These are phyloP conservation scores for Asterella californica DNA, from an alignment of 225 moss, liverwort and hornwort genomes.

Conservation along the genomic window DNA sequence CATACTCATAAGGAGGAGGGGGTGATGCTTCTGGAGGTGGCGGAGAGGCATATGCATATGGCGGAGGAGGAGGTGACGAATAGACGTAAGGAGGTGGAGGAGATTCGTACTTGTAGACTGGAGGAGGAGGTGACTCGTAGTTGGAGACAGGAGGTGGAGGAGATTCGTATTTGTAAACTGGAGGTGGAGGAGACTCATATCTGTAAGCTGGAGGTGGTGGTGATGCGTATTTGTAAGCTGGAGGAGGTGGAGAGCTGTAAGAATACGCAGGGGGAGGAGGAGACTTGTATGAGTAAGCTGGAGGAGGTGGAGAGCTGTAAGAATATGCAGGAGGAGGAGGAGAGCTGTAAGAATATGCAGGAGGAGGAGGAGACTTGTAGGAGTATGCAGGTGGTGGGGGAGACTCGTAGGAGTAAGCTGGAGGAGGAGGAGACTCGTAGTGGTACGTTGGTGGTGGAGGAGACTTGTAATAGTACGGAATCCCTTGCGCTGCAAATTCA, in stretches of 20 bases:
- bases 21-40: not conserved
- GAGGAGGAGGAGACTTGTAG: too few species aligned
- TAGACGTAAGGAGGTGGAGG: not conserved
- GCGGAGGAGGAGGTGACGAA: not conserved
- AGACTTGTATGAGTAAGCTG: too few species aligned
- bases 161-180: not conserved
- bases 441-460: too few species aligned
- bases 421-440: too few species aligned
- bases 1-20: not conserved
- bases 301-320: too few species aligned
- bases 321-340: too few species aligned
- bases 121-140: not conserved
- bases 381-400: too few species aligned
- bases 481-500: not conserved
- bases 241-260: not conserved
- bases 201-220: not conserved
- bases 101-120: not conserved
- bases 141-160: not conserved
- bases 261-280: too few species aligned
- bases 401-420: not conserved
- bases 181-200: not conserved
- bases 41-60: not conserved
- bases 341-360: too few species aligned
- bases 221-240: not conserved
- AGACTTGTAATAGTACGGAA: not conserved